Percentiles rank a stretch among this genome's conserved stretches.
Evolutionary conservation across 352 stramenopile genomes (phyloP).

Genomic region (Phytophthora pini): DNA sequence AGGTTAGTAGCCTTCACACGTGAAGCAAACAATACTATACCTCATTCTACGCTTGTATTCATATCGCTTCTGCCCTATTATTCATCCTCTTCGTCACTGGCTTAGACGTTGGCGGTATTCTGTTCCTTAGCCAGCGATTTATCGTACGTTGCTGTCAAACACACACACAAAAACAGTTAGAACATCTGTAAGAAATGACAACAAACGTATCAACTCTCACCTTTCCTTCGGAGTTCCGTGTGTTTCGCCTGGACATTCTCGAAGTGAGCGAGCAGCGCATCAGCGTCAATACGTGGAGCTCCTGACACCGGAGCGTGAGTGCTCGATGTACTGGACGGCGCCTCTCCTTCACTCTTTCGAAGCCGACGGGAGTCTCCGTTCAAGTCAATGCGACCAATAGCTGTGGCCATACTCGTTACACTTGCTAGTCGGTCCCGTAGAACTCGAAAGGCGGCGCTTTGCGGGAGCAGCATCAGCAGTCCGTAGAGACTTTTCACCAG

Average conservation of each 20-base stretch:
- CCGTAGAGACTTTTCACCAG: slow-evolving; percentile 98
- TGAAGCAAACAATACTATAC: slow-evolving; percentile 8
- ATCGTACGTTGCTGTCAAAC: slow-evolving; percentile 55
- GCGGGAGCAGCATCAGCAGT: slow-evolving; percentile 97
- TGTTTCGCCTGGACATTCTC: slow-evolving; percentile 79
- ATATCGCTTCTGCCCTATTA: slow-evolving; percentile 19
- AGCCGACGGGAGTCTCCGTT: slow-evolving; percentile 34
- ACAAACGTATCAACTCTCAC: slow-evolving; percentile 31
- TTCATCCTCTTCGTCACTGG: slow-evolving; percentile 1
- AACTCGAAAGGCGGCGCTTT: slow-evolving; percentile 90
- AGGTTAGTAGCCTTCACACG: background rate
- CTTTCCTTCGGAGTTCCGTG: slow-evolving; percentile 74
- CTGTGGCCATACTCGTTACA: slow-evolving; percentile 89
- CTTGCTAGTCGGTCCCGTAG: slow-evolving; percentile 83
- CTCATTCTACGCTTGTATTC: slow-evolving; percentile 15
- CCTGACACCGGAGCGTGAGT: slow-evolving; percentile 16
- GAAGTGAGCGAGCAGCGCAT: slow-evolving; percentile 73
- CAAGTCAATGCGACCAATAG: slow-evolving; percentile 82
- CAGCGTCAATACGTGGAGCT: slow-evolving; percentile 51
- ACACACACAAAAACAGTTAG: slow-evolving; percentile 11
- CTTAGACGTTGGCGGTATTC: slow-evolving; percentile 21
- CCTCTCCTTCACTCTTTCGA: slow-evolving; percentile 14
- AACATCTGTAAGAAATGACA: background rate
- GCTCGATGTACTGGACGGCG: slow-evolving; percentile 23
- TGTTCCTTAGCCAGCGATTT: slow-evolving; percentile 72